phyloP scores from a whole-genome alignment of 148 eudicot species.

The Rhododendron henanense region DNA sequence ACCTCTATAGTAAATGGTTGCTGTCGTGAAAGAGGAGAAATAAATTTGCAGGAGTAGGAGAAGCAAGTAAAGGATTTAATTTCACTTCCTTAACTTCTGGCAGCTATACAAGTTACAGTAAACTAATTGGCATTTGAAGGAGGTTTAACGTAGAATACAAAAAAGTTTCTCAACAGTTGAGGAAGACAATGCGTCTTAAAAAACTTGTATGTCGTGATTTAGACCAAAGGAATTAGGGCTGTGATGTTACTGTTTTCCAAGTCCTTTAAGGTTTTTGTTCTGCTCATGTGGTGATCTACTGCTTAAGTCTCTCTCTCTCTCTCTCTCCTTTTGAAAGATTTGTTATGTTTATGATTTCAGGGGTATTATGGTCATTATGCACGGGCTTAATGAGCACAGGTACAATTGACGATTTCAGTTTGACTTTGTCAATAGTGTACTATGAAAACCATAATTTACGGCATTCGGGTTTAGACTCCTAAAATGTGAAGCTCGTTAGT shows the following conservation, averaged over 20 bases:
- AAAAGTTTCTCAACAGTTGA: background rate
- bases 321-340: background rate
- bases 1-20: background rate
- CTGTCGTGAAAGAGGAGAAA: background rate
- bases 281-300: background rate
- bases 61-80: background rate
- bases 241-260: background rate
- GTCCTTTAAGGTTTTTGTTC: background rate
- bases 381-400: slow-evolving; percentile 98
- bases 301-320: background rate
- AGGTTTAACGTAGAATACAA: background rate
- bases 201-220: background rate
- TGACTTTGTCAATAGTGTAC: background rate
- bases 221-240: background rate
- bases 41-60: background rate
- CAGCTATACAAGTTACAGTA: background rate
- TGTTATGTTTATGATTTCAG: slow-evolving; percentile 40
- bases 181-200: background rate
- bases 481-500: background rate
- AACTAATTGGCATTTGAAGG: background rate
- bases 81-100: background rate
- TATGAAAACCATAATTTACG: background rate
- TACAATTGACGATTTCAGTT: slow-evolving; percentile 16
- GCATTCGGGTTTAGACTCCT: background rate
- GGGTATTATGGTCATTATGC: slow-evolving; percentile 83